Evolutionary conservation across 148 eudicot species (phyloP).

Genomic region (Arctostaphylos glauca): DNA sequence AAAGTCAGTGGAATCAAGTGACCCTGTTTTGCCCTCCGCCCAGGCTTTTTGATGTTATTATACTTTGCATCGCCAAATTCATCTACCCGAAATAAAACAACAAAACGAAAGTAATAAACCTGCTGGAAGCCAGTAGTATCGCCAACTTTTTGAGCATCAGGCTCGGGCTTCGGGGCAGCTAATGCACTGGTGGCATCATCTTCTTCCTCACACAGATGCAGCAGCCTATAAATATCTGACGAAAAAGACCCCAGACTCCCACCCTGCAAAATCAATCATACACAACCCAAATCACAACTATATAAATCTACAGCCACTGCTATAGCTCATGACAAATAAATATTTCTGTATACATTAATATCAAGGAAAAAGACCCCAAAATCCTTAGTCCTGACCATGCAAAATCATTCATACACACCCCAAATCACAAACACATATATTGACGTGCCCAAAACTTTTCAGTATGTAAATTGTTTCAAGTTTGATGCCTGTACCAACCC

Average conservation of each 20-base stretch:
- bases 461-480: background rate
- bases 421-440: background rate
- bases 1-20: background rate
- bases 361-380: constrained; percentile 67
- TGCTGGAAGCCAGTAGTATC: constrained; percentile 41
- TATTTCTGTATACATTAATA: constrained; percentile 26
- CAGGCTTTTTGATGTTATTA: no score
- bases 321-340: background rate
- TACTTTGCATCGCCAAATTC: background rate
- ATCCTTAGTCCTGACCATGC: constrained; percentile 56
- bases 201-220: constrained; percentile 87
- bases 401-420: constrained; percentile 22
- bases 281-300: constrained; percentile 16
- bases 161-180: constrained; percentile 79
- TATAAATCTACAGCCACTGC: background rate
- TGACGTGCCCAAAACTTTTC: background rate
- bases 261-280: constrained; percentile 50
- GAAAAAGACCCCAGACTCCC: constrained; percentile 78
- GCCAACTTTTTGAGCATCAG: constrained; percentile 54
- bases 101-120: constrained; percentile 29
- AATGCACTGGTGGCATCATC: constrained; percentile 93
- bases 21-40: background rate
- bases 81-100: background rate
- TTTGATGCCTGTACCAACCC: background rate
- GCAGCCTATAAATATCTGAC: constrained; percentile 69